Evolutionary conservation across 805 yeast genomes (phyloP).

Genomic region (Sugiyamaella marilandica): DNA sequence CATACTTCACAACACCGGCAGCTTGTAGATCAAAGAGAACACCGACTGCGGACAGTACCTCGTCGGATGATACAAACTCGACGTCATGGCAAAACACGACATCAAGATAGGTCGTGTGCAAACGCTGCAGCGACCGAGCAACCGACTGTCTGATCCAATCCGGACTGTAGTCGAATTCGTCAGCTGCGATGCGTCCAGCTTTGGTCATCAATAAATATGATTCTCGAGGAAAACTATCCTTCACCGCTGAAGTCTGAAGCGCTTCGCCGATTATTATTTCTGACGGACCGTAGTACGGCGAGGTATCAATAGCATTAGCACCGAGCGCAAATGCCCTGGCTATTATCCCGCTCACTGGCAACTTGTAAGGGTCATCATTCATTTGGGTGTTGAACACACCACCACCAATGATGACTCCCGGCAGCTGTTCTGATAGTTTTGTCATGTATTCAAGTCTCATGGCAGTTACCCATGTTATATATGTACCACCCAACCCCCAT

Average conservation of each 20-base stretch:
- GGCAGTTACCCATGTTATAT: not conserved
- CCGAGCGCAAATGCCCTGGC: constrained; percentile 60
- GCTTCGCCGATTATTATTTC: constrained; percentile 74
- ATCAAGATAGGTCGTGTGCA: constrained; percentile 67
- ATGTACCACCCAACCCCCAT: not conserved
- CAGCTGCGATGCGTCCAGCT: constrained; percentile 67
- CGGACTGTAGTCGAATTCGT: constrained; percentile 72
- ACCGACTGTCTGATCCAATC: constrained; percentile 59
- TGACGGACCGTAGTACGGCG: constrained; percentile 90
- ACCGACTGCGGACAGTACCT: constrained; percentile 57
- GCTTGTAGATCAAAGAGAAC: constrained; percentile 55
- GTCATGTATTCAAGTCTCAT: not conserved
- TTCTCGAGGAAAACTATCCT: constrained; percentile 46
- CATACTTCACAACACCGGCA: constrained; percentile 55
- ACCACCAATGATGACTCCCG: constrained; percentile 67
- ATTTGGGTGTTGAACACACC: constrained; percentile 85
- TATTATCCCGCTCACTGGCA: constrained; percentile 58
- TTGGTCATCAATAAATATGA: constrained; percentile 71
- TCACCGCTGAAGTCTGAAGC: constrained; percentile 34
- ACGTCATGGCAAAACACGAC: constrained; percentile 84
- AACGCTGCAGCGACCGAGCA: constrained; percentile 58
- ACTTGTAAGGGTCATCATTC: constrained; percentile 56
- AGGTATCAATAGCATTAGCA: constrained; percentile 75
- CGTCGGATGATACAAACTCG: constrained; percentile 62
- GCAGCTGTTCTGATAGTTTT: constrained; percentile 24